Evolutionary conservation across 2,329 filamentous ascomycete genomes (phyloP).

Genomic region (Diplodia seriata): DNA sequence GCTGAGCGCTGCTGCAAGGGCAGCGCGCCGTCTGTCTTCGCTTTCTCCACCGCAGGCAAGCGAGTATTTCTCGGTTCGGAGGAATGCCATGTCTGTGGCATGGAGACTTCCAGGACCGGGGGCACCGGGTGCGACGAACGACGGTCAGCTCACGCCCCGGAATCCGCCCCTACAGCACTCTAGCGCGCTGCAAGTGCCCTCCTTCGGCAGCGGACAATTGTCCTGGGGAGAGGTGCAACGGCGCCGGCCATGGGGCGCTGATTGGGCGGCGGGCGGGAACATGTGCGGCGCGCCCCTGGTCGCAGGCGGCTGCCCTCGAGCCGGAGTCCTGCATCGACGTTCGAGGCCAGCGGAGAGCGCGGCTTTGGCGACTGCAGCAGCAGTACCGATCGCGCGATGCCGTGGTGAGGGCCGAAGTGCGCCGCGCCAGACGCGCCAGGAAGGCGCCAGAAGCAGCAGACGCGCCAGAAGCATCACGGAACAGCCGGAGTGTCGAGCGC

Average conservation of each 20-base stretch:
- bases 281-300: constrained; percentile 11
- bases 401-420: not conserved
- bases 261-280: not conserved
- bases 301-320: constrained; percentile 3
- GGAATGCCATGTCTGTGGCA: constrained; percentile 17
- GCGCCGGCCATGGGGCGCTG: not conserved
- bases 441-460: constrained; percentile 18
- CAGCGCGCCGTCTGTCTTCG: constrained; percentile 15
- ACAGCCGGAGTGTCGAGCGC: constrained; percentile 18
- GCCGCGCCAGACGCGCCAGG: not conserved
- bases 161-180: constrained; percentile 3
- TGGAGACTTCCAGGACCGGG: not conserved
- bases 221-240: constrained; percentile 15
- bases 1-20: constrained; percentile 25
- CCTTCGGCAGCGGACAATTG: constrained; percentile 15
- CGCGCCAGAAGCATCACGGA: constrained; percentile 23
- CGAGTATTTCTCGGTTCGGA: constrained; percentile 25
- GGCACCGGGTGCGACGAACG: constrained; percentile 7
- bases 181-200: constrained; percentile 14
- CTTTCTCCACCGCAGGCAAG: constrained; percentile 22
- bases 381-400: constrained; percentile 14
- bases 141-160: constrained; percentile 11
- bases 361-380: constrained; percentile 22
- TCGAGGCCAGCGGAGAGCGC: constrained; percentile 6
- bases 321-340: constrained; percentile 8